A percentile compares a stretch with the other conserved stretches of the same genome.
phyloP scores from a whole-genome alignment of 495 filamentous ascomycete species.

The Hypomontagnella submonticulosa region DNA sequence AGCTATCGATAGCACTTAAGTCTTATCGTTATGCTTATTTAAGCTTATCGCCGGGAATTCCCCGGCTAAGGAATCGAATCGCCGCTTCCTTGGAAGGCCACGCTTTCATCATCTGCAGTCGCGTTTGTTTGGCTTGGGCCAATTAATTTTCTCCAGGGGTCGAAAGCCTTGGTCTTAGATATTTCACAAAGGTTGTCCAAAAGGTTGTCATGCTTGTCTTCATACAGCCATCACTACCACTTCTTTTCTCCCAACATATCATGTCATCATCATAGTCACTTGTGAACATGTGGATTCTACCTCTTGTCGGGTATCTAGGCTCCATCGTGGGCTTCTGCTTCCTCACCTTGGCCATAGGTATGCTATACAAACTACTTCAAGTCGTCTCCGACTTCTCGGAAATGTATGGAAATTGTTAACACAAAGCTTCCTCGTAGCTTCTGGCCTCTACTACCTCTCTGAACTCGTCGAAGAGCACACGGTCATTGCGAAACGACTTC shows the following conservation, averaged over 20 bases:
- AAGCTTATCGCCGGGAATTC: slow-evolving; percentile 11
- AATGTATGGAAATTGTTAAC: slow-evolving; percentile 14
- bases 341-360: slow-evolving; percentile 93
- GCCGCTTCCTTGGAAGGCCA: slow-evolving; percentile 34
- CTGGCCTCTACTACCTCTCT: slow-evolving; percentile 96
- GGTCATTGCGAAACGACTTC: slow-evolving; percentile 84
- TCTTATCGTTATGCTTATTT: slow-evolving; percentile 45
- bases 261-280: slow-evolving; percentile 30
- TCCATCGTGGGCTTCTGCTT: slow-evolving; percentile 90
- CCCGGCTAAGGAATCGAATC: slow-evolving; percentile 24
- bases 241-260: slow-evolving; percentile 19
- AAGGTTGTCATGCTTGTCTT: slow-evolving; percentile 16
- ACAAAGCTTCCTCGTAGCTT: slow-evolving; percentile 65
- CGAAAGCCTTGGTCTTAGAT: not conserved
- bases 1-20: not conserved
- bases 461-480: slow-evolving; percentile 98
- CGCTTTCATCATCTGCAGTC: slow-evolving; percentile 20
- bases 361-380: slow-evolving; percentile 18
- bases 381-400: too few relatives aligned
- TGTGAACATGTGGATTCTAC: slow-evolving; percentile 86
- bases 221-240: slow-evolving; percentile 3
- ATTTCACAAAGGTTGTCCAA: not conserved
- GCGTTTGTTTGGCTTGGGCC: slow-evolving; percentile 2
- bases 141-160: slow-evolving; percentile 4
- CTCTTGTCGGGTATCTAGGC: slow-evolving; percentile 88